Conservation (phyloP, 805 yeast species). For the Candida dajiaensis region DNA sequence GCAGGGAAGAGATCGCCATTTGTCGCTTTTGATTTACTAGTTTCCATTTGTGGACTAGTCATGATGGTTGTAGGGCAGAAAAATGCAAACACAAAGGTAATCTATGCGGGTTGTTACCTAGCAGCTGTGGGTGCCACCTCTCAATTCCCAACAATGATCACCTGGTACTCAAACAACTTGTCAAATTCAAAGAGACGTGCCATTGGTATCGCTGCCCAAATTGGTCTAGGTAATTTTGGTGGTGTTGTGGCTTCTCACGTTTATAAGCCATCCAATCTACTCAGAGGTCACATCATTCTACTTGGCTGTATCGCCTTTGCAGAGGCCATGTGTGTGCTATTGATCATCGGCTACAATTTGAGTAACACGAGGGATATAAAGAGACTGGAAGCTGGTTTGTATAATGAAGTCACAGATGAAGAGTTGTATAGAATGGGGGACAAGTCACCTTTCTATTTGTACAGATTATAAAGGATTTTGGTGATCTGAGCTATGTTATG, state of each 20-base stretch:
- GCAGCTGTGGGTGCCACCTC: constrained; percentile 28
- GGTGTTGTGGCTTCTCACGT: constrained; percentile 33
- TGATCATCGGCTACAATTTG: constrained; percentile 20
- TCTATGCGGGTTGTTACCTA: constrained; percentile 29
- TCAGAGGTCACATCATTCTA: constrained; percentile 29
- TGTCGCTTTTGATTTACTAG: constrained; percentile 18
- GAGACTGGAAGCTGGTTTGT: constrained; percentile 28
- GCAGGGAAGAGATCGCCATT: constrained; percentile 29
- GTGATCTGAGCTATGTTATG: neutral
- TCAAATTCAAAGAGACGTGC: constrained; percentile 33
- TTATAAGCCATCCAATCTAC: constrained; percentile 26
- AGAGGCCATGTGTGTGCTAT: constrained; percentile 15
- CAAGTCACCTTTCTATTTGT: constrained; percentile 35
- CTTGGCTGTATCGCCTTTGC: constrained; percentile 30
- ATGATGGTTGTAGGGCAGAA: constrained; percentile 27
- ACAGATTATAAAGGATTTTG: constrained; percentile 13
- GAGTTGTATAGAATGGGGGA: constrained; percentile 37
- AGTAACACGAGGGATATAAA: constrained; percentile 23
- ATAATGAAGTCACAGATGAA: constrained; percentile 22
- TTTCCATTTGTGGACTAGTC: constrained; percentile 30
- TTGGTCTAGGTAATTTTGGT: constrained; percentile 33
- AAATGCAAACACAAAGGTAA: constrained; percentile 12
- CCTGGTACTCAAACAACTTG: constrained; percentile 34
- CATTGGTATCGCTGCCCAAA: constrained; percentile 34
- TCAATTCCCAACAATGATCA: constrained; percentile 29